Evolutionary conservation across 768 basidiomycete genomes (phyloP).

Genomic region (Hygrophorus russula): DNA sequence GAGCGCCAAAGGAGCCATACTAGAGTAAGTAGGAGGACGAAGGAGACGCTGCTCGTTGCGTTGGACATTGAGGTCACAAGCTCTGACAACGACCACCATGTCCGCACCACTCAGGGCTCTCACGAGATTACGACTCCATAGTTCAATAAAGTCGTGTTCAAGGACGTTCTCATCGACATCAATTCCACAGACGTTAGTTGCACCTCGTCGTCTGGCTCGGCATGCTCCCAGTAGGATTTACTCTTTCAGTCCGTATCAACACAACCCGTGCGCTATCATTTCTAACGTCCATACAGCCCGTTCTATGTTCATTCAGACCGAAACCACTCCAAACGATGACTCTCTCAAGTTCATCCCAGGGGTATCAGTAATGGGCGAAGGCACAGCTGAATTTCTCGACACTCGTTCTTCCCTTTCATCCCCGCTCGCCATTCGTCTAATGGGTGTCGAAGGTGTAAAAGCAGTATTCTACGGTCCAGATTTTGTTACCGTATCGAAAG

Average conservation of each 20-base stretch:
- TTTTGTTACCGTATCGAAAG: constrained; percentile 94
- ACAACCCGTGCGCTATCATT: neutral
- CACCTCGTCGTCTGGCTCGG: too few relatives aligned
- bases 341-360: constrained; percentile 98
- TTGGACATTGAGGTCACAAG: neutral
- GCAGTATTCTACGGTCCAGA: constrained; percentile 94
- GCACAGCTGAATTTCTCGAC: constrained; percentile 92
- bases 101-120: neutral
- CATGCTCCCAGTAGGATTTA: too few relatives aligned
- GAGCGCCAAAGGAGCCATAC: neutral
- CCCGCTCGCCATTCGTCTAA: constrained; percentile 87
- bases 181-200: neutral
- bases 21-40: neutral
- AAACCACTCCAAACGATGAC: constrained; percentile 93
- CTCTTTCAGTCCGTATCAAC: neutral
- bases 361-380: constrained; percentile 73
- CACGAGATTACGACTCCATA: neutral
- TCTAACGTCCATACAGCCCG: constrained; percentile 34
- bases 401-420: constrained; percentile 79
- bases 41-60: neutral
- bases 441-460: constrained; percentile 88
- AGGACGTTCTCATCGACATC: neutral
- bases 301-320: constrained; percentile 98
- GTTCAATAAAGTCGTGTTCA: neutral
- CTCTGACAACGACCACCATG: neutral